Base-by-base conservation (phyloP, 352 stramenopile genomes). In the Phytophthora meadii region DNA sequence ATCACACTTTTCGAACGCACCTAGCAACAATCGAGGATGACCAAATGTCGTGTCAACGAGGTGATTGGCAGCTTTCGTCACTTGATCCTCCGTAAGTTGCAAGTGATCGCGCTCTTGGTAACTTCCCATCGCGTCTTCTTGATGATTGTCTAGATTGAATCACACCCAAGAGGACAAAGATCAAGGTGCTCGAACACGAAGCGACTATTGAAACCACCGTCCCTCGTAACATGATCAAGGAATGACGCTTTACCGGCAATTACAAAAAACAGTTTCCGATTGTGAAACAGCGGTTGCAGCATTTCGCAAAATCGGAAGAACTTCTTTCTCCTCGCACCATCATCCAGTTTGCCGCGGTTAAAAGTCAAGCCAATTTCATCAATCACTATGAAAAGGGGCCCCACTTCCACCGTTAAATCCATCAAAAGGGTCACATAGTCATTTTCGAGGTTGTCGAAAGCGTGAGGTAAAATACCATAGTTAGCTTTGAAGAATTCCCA, bases 361-460 rank as follows among this genome's bases (percentile, higher is more conserved):
- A 50, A 50, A 10, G 44, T 24, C 17, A 36, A 34, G 10, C 44
- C 60, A 52, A 70, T 70, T 14, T 65, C 54, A 62, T 70, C 66
- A 0, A 74, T 42, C 39, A 70, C 41, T 27, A 70, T 70, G 17
- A 70, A 70, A 11, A 74, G 48, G 11, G 66, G 48, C 0, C 66
- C 66, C 12, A 59, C 66, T 74, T 74, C 53, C 8, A 24, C 0
- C 7, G 42, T 57, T 27, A 70, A 54, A 3, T 63, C 24, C 9
- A 22, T 14, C 12, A 60, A 17, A 45, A 68, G 1, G 10, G 1
- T 5, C 14, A 1, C 5, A 1, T 19, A 19, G 1, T 19, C 1
- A n/a, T 30, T 1, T 30, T 30, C 27, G 27, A 30, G 3, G 27
- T 1, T 30, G 27, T 30, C 27, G 27, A 30, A 30, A 30, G 27